Conservation (phyloP, 2,329 filamentous ascomycete genomes). For the Penicillium sumatraense region DNA sequence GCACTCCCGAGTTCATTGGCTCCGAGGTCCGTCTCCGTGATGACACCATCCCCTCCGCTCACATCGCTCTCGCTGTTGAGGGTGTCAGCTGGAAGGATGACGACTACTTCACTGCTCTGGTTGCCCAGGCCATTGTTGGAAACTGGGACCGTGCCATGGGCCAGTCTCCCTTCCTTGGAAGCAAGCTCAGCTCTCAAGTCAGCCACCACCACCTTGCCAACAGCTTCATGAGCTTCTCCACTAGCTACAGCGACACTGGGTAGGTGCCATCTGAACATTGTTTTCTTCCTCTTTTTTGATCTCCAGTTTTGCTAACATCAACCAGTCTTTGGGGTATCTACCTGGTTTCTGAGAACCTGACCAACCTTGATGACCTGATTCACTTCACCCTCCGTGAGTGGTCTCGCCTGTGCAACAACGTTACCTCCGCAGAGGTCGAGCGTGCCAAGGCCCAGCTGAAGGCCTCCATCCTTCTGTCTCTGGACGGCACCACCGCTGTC, state of each 20-base stretch:
- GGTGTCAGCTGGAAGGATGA: conserved; percentile 99
- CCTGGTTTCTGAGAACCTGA: conserved; percentile 88
- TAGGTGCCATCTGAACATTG: conserved; percentile 56
- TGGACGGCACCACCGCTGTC: conserved; percentile 95
- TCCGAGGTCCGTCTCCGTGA: conserved; percentile 95
- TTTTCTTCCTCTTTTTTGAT: background rate
- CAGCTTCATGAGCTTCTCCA: conserved; percentile 99
- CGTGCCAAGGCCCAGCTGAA: conserved; percentile 99
- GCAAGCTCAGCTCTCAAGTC: conserved; percentile 94
- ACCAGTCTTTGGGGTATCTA: conserved; percentile 98
- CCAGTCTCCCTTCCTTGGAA: conserved; percentile 94
- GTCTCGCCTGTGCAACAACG: conserved; percentile 89
- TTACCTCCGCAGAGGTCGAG: conserved; percentile 89
- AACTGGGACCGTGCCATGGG: conserved; percentile 99
- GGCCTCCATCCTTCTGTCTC: conserved; percentile 93
- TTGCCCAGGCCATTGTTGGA: conserved; percentile 97
- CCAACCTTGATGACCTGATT: conserved; percentile 88
- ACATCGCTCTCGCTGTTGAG: conserved; percentile 98
- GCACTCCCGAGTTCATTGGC: conserved; percentile 91
- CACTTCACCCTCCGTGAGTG: conserved; percentile 99
- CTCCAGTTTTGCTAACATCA: background rate
- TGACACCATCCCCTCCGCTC: conserved; percentile 92
- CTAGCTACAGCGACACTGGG: conserved; percentile 99
- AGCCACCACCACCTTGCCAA: conserved; percentile 95
- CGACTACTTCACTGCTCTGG: conserved; percentile 97